Base-by-base conservation (phyloP, 345 rosid species). In the Fremontodendron californicum region DNA sequence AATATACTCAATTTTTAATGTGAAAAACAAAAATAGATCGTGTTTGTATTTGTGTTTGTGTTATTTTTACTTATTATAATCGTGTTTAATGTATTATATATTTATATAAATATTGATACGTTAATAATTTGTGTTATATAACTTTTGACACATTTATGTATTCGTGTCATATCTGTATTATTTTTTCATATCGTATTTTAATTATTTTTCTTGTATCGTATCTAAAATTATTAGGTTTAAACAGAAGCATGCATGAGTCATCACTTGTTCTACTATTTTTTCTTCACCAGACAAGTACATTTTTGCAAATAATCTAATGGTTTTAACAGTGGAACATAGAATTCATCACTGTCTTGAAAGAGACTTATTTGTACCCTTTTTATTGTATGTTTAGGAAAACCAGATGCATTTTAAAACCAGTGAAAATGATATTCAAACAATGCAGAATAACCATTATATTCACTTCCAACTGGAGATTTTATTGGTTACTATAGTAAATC, bases 341-440 rank as follows among this genome's bases (percentile, higher is more conserved):
- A 76, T 48, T 77, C 77, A 81, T 79, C 79, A 37, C 69, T 46
- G 43, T 29, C 78, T 37, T 78, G 84, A 83, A 75, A 80, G 80
- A 9, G 79, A 86, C 86, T 73, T 48, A 13, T 66, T 39, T 80
- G 62, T 67, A 60, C 39, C 27, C 13, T 79, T 72, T 60, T 21
- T 39, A 25, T 74, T 39, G 57, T 49, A 35, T 63, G 52, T 49
- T 9, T 49, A 19, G 16, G 19, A 77, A 48, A 33, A 71, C 55
- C n/a, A 25, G 65, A 5, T 48, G 40, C 23, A 60, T 73, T 33
- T 49, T 51, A 49, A 43, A 71, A 76, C 12, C 35, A 67, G 13
- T 10, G 39, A 35, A 71, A 80, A 71, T 9, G 23, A 45, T 43
- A 2, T 5, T 12, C 35, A 68, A 37, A 67, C 71, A 42, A 67